Conservation (phyloP, 139 green algal genomes). For the Penium margaritaceum region DNA sequence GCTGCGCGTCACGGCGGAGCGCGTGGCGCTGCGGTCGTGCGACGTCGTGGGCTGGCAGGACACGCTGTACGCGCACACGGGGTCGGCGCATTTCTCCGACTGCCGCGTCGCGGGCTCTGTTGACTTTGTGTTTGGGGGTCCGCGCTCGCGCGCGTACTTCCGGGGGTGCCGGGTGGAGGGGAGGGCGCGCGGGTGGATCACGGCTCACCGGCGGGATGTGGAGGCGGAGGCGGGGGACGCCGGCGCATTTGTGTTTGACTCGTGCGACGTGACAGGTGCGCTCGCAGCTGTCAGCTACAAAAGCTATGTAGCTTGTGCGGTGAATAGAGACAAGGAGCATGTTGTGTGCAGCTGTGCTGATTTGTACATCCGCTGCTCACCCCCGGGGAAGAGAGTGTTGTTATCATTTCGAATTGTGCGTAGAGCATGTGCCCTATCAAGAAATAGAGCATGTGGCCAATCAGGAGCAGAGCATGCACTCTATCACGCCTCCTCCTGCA, state of each 20-base stretch:
- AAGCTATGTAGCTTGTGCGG: no score
- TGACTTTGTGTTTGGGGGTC: constrained; percentile 16
- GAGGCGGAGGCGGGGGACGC: neutral
- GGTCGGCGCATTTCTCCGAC: neutral
- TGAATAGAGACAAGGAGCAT: no score
- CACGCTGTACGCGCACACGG: constrained; percentile 3
- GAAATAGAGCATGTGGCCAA: no score
- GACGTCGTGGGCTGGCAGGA: neutral
- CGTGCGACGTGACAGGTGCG: no score
- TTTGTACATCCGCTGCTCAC: no score
- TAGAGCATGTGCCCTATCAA: no score
- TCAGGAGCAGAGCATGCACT: no score
- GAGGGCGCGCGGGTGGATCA: neutral
- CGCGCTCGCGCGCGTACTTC: constrained; percentile 1
- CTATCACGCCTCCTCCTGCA: no score
- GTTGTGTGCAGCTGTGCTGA: no score
- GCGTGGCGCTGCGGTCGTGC: neutral
- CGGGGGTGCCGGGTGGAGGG: neutral
- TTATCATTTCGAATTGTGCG: no score
- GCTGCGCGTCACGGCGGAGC: neutral
- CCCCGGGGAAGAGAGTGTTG: no score
- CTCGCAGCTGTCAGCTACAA: no score
- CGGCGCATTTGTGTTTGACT: constrained; percentile 1
- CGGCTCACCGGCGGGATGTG: neutral
- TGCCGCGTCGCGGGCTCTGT: constrained; percentile 9